These are phyloP conservation scores for Lipomyces japonicus DNA, from an alignment of 805 yeast species.

Conservation along the genomic window DNA sequence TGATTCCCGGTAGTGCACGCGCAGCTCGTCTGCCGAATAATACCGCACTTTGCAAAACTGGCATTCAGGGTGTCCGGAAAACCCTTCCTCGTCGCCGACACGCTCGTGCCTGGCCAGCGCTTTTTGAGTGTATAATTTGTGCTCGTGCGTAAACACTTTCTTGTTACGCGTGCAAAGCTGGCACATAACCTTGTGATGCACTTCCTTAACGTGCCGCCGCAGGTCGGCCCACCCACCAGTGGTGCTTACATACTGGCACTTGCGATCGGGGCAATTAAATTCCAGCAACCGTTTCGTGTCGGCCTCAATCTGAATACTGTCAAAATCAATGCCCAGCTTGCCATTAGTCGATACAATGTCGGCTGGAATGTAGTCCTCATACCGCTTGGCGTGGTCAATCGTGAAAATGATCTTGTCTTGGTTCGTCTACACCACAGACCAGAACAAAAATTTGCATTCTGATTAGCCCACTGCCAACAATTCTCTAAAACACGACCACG, in stretches of 20 bases:
- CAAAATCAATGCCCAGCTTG: slow-evolving; percentile 57
- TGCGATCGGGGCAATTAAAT: slow-evolving; percentile 52
- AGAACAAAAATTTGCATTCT: too few relatives aligned
- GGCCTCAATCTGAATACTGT: slow-evolving; percentile 47
- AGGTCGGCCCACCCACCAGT: slow-evolving; percentile 58
- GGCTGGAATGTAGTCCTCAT: slow-evolving; percentile 38
- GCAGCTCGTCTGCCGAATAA: slow-evolving; percentile 84
- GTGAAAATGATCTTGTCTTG: slow-evolving; percentile 57
- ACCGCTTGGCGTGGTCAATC: slow-evolving; percentile 41
- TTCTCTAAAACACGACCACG: neutral
- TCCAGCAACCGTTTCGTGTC: slow-evolving; percentile 52
- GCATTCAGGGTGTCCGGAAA: slow-evolving; percentile 86
- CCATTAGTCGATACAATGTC: slow-evolving; percentile 42
- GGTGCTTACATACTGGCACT: slow-evolving; percentile 42
- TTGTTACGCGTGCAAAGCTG: slow-evolving; percentile 73
- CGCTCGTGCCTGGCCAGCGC: slow-evolving; percentile 67
- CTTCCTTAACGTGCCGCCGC: slow-evolving; percentile 59
- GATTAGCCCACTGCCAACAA: too few relatives aligned
- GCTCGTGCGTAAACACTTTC: slow-evolving; percentile 71
- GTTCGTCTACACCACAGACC: slow-evolving; percentile 51
- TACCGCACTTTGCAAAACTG: slow-evolving; percentile 73
- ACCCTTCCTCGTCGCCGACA: slow-evolving; percentile 70
- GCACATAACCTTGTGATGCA: slow-evolving; percentile 65
- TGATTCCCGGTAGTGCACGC: slow-evolving; percentile 69
- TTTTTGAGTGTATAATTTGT: slow-evolving; percentile 55